Base-by-base conservation (phyloP, 306 rosid species). In the Cucurbita maxima region DNA sequence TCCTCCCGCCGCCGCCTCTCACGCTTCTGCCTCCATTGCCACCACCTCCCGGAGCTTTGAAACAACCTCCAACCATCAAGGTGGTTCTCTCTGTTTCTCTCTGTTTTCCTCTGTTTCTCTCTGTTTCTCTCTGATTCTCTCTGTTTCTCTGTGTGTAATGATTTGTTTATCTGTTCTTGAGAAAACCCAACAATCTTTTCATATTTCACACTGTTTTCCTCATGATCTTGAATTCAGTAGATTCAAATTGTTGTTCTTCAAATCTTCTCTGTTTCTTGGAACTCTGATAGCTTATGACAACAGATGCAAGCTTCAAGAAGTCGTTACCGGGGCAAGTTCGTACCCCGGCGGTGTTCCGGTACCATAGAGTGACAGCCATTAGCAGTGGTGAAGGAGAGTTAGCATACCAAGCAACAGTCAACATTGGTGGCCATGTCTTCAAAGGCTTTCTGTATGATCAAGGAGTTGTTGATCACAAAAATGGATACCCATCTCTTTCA, bases 371-470 rank as follows among this genome's bases (percentile, higher is more conserved):
- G 70, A 84, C 91, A 30, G 90, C 93, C 40, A 81, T 86, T 43
- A 79, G 94, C 7, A 81, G 85, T 51, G 94, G 92, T 6, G 89
- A 84, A 60, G 89, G 86, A 38, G 97, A 92, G 78, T 7, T 92
- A 55, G 88, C 87, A 0, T 91, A 89, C 72, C 73, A 87, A 81
- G 92, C 91, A 12, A 86, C 94, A 2, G 97, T 92, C 16, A 85
- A 74, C 52, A 91, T 91, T 6, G 83, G 91, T 45, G 97, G 97
- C 36, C 97, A 87, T 81, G 86, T 89, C 3, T 89, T 89, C 78
- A 85, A 77, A 76, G 97, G 97, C 66, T 89, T 85, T 83, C 88
- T 92, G 7, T 92, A 92, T 85, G 94, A 92, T 85, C 94, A 89
- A 25, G 94, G 97, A 19, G 74, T 68, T 79, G 74, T 68, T 79